These are phyloP conservation scores for Neophaeococcomyces mojaviensis DNA, from an alignment of 2,329 filamentous ascomycete species.

Conservation along the genomic window DNA sequence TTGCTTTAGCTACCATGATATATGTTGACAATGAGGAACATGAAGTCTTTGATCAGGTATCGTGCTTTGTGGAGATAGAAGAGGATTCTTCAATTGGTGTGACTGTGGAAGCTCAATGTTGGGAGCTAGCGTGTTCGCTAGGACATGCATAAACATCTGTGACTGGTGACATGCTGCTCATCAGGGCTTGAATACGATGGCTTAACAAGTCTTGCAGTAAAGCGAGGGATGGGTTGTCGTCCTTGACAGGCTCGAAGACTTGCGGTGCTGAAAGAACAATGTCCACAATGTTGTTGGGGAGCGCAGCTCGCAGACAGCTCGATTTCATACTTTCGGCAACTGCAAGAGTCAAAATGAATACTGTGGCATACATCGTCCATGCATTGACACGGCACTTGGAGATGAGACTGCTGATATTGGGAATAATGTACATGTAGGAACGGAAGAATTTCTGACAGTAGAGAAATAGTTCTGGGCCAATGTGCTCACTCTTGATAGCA, in stretches of 20 bases:
- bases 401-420: constrained; percentile 13
- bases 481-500: constrained; percentile 15
- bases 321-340: neutral
- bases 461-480: constrained; percentile 7
- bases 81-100: too few species aligned
- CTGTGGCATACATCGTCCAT: constrained; percentile 10
- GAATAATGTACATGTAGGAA: constrained; percentile 16
- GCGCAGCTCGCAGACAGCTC: too few species aligned
- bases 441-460: constrained; percentile 19
- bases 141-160: too few species aligned
- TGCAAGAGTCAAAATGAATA: constrained; percentile 6
- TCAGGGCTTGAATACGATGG: too few species aligned
- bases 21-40: constrained; percentile 22
- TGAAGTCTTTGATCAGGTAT: constrained; percentile 7
- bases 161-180: too few species aligned
- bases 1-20: constrained; percentile 34
- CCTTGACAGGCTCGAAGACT: too few species aligned
- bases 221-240: too few species aligned
- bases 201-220: too few species aligned
- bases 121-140: too few species aligned
- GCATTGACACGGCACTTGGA: constrained; percentile 13
- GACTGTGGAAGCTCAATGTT: too few species aligned
- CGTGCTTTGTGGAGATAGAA: constrained; percentile 4
- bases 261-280: too few species aligned
- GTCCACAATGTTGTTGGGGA: too few species aligned